Evolutionary conservation across 148 eudicot genomes (phyloP).

Genomic region (Vaccinium myrtillus): DNA sequence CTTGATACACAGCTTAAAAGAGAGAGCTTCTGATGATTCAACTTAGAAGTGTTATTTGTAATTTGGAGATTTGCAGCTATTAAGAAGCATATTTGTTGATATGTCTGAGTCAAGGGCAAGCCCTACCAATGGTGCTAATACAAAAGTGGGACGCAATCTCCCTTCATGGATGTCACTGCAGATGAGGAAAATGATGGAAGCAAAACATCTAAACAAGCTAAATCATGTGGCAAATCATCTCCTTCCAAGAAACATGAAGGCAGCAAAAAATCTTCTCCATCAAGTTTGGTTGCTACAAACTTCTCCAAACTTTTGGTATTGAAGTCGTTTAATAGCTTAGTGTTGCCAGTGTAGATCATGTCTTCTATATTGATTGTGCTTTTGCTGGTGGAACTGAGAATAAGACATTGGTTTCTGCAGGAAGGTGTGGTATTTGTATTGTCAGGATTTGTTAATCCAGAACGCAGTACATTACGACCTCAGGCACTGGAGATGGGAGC

Average conservation of each 20-base stretch:
- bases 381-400: slow-evolving; percentile 11
- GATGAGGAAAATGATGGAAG: slow-evolving; percentile 26
- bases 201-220: slow-evolving; percentile 24
- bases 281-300: slow-evolving; percentile 31
- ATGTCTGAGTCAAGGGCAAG: slow-evolving; percentile 49
- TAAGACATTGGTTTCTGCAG: slow-evolving; percentile 40
- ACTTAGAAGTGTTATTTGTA: too few relatives aligned
- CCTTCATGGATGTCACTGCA: slow-evolving; percentile 68
- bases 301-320: slow-evolving; percentile 75
- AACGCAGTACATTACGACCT: slow-evolving; percentile 76
- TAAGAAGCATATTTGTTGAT: slow-evolving; percentile 11
- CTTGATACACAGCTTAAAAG: background rate
- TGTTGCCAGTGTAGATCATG: background rate
- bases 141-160: slow-evolving; percentile 50
- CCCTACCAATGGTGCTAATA: slow-evolving; percentile 24
- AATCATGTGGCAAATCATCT: slow-evolving; percentile 28
- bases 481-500: slow-evolving; percentile 97
- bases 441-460: slow-evolving; percentile 97
- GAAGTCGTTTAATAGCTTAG: background rate
- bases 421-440: slow-evolving; percentile 90
- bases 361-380: background rate
- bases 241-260: slow-evolving; percentile 24
- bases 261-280: slow-evolving; percentile 25
- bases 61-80: background rate
- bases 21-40: too few relatives aligned